Percentiles rank a stretch among this genome's conserved stretches.
These are phyloP conservation scores for Metschnikowia aberdeeniae DNA, from an alignment of 805 yeast species.

Conservation along the genomic window DNA sequence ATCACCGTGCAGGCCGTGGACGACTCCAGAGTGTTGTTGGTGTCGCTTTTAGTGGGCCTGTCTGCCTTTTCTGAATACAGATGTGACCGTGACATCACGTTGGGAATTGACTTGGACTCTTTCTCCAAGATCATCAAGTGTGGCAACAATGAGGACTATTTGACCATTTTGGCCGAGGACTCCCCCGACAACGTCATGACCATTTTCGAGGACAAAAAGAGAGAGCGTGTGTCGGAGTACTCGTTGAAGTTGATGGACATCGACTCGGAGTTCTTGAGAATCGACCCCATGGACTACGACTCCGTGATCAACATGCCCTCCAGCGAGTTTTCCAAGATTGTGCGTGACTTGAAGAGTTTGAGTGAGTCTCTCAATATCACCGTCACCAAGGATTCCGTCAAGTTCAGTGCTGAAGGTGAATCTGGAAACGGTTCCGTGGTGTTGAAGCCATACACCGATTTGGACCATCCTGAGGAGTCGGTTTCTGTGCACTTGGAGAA, in stretches of 20 bases:
- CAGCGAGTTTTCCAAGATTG: constrained; percentile 80
- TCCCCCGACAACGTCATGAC: constrained; percentile 74
- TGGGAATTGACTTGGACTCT: constrained; percentile 88
- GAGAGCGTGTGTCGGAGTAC: constrained; percentile 90
- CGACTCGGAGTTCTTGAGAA: constrained; percentile 88
- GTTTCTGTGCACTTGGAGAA: constrained; percentile 74
- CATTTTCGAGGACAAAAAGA: constrained; percentile 85
- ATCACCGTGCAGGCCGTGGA: constrained; percentile 96
- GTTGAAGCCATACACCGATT: constrained; percentile 76
- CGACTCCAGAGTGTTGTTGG: constrained; percentile 91
- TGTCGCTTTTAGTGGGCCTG: constrained; percentile 79
- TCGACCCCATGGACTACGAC: constrained; percentile 92
- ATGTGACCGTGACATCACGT: constrained; percentile 89
- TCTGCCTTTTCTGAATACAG: constrained; percentile 89
- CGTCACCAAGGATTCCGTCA: constrained; percentile 89
- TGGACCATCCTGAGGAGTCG: constrained; percentile 74
- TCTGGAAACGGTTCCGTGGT: constrained; percentile 84
- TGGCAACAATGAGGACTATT: constrained; percentile 84
- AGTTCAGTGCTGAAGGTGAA: constrained; percentile 87
- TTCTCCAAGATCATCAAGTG: constrained; percentile 83
- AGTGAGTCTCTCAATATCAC: constrained; percentile 83
- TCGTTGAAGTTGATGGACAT: constrained; percentile 91
- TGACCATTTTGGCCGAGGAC: constrained; percentile 88
- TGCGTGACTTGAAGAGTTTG: constrained; percentile 80
- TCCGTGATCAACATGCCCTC: constrained; percentile 85